Evolutionary conservation across 352 stramenopile species (phyloP).

Genomic region (Globisporangium parvum): DNA sequence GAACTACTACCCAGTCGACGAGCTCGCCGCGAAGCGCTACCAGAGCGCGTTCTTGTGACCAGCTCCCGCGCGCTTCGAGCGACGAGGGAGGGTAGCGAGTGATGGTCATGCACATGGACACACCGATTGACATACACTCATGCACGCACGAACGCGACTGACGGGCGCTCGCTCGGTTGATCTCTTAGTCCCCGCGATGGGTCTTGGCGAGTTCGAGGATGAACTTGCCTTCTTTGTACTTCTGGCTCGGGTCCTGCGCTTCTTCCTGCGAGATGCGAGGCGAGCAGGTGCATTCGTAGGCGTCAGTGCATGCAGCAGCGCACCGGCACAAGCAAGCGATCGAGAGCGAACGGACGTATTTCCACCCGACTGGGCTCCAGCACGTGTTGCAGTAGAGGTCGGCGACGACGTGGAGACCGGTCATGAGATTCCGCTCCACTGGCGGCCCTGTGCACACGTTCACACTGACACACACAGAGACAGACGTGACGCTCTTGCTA

Average conservation of each 20-base stretch:
- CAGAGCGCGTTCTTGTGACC: constrained; percentile 46
- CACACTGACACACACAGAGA: constrained; percentile 25
- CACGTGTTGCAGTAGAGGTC: constrained; percentile 94
- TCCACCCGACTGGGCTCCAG: constrained; percentile 89
- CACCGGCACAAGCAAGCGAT: neutral
- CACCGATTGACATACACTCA: neutral
- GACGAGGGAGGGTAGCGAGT: neutral
- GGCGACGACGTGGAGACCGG: constrained; percentile 90
- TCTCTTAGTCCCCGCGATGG: constrained; percentile 25
- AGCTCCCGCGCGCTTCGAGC: neutral
- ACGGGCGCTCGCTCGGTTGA: neutral
- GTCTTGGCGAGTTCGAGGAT: constrained; percentile 95
- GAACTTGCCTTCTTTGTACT: constrained; percentile 97
- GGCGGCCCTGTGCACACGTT: constrained; percentile 87
- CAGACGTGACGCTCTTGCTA: too few species aligned
- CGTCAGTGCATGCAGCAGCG: constrained; percentile 1
- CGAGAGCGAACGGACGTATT: constrained; percentile 59
- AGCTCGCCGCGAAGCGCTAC: constrained; percentile 43
- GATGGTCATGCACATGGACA: too few species aligned
- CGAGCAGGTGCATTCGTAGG: constrained; percentile 1
- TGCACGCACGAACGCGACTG: neutral
- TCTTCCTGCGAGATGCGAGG: constrained; percentile 47
- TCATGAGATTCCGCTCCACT: constrained; percentile 92
- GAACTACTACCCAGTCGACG: constrained; percentile 45
- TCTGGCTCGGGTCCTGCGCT: constrained; percentile 90